A percentile compares a stretch with the other conserved stretches of the same genome.
Evolutionary conservation across 2,329 filamentous ascomycete species (phyloP).

Genomic region (Fusarium decemcellulare): DNA sequence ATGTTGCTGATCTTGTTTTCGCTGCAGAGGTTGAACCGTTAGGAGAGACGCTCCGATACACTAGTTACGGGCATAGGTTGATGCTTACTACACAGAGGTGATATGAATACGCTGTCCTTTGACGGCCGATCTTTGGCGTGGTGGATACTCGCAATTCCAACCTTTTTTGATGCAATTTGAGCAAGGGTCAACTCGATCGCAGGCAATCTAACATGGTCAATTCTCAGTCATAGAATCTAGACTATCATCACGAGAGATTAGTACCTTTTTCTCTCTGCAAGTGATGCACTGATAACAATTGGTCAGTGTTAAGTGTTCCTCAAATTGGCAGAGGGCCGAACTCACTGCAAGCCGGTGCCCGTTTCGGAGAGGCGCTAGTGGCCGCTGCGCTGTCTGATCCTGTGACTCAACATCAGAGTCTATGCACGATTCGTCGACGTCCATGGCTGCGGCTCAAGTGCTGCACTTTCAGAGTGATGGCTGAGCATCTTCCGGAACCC

Average conservation of each 20-base stretch:
- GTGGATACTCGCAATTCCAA: constrained; percentile 1
- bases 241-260: neutral
- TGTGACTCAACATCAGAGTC: neutral
- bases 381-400: constrained; percentile 1
- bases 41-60: neutral
- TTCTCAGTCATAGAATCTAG: neutral
- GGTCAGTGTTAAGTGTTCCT: neutral
- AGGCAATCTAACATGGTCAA: neutral
- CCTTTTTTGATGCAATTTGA: constrained; percentile 10
- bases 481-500: constrained; percentile 1
- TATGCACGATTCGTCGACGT: neutral
- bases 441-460: neutral
- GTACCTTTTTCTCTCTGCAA: constrained; percentile 2
- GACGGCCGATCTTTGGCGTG: neutral
- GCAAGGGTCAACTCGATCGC: constrained; percentile 2
- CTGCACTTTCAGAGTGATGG: neutral
- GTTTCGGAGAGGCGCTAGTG: neutral
- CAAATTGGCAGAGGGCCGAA: neutral
- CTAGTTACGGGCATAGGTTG: neutral
- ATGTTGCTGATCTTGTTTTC: constrained; percentile 6
- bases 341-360: neutral
- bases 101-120: constrained; percentile 7
- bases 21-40: neutral
- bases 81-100: constrained; percentile 4
- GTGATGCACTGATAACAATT: neutral